These are phyloP conservation scores for Gleditsia sinensis DNA, from an alignment of 306 rosid genomes.

Conservation along the genomic window DNA sequence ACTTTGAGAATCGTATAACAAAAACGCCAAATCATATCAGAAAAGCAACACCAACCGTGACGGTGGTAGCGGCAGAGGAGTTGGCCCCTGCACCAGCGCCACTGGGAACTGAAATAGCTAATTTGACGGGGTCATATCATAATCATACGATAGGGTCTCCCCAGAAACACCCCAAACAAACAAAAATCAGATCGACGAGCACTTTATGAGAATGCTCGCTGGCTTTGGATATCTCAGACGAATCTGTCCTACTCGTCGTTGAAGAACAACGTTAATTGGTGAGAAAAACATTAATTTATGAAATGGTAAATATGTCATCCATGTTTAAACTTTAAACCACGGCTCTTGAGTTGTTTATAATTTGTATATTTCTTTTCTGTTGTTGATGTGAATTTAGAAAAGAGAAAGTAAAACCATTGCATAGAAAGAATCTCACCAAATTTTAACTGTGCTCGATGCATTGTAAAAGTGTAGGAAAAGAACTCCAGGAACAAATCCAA, in stretches of 20 bases:
- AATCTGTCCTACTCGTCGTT: background rate
- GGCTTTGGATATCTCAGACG: constrained; percentile 8
- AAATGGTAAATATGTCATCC: constrained; percentile 17
- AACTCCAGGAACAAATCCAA: background rate
- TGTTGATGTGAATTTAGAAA: background rate
- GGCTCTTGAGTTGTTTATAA: background rate
- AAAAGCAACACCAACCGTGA: constrained; percentile 20
- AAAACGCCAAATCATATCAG: background rate
- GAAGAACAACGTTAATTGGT: constrained; percentile 30
- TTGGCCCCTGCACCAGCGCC: constrained; percentile 33
- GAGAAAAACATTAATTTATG: constrained; percentile 9
- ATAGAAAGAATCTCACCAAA: background rate
- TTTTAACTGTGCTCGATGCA: background rate
- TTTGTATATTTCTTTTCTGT: background rate
- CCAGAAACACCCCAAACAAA: constrained; percentile 19
- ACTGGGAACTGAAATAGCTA: background rate
- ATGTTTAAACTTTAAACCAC: background rate
- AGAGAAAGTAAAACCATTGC: background rate
- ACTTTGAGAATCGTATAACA: constrained; percentile 24
- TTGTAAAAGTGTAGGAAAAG: background rate
- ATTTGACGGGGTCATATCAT: constrained; percentile 37
- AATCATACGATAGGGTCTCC: constrained; percentile 23
- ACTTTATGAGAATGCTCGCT: background rate
- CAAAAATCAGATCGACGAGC: constrained; percentile 13
- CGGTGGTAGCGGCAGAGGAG: constrained; percentile 34